Conservation (phyloP, 208 protist species). For the Trypanosoma cruzi region DNA sequence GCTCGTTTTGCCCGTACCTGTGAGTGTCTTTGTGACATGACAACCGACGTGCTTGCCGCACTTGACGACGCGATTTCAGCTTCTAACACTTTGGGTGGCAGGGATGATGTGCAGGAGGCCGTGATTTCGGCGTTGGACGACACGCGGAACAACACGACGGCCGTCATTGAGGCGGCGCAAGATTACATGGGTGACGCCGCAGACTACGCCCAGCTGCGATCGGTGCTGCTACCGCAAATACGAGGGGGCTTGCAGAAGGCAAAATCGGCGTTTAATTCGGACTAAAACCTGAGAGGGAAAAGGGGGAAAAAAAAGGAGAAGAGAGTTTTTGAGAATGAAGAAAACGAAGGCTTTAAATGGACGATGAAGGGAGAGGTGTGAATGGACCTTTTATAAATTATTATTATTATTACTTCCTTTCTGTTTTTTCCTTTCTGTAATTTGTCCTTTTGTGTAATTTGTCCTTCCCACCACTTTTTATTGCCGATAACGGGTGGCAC, state of each 20-base stretch:
- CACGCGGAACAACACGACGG: slow-evolving; percentile 62
- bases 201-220: slow-evolving; percentile 48
- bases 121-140: slow-evolving; percentile 52
- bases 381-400: slow-evolving; percentile 4
- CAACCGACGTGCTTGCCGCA: slow-evolving; percentile 41
- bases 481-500: too few relatives aligned
- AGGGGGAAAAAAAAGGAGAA: neutral
- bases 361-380: neutral
- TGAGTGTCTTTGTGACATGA: slow-evolving; percentile 56
- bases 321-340: neutral
- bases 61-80: slow-evolving; percentile 24
- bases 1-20: slow-evolving; percentile 60
- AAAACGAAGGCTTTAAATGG: neutral
- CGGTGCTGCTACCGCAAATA: slow-evolving; percentile 37
- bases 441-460: neutral
- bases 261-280: slow-evolving; percentile 36
- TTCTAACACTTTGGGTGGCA: neutral
- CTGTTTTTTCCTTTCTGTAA: neutral
- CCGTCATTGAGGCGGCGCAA: slow-evolving; percentile 60
- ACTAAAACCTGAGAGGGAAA: slow-evolving; percentile 7
- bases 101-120: slow-evolving; percentile 14
- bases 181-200: slow-evolving; percentile 69
- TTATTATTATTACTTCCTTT: neutral
- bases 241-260: slow-evolving; percentile 45
- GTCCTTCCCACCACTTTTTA: neutral